Percentiles rank a stretch among this genome's conserved stretches.
phyloP scores from a whole-genome alignment of 164 flowering plant genomes.

The Chloranthus sessilifolius region DNA sequence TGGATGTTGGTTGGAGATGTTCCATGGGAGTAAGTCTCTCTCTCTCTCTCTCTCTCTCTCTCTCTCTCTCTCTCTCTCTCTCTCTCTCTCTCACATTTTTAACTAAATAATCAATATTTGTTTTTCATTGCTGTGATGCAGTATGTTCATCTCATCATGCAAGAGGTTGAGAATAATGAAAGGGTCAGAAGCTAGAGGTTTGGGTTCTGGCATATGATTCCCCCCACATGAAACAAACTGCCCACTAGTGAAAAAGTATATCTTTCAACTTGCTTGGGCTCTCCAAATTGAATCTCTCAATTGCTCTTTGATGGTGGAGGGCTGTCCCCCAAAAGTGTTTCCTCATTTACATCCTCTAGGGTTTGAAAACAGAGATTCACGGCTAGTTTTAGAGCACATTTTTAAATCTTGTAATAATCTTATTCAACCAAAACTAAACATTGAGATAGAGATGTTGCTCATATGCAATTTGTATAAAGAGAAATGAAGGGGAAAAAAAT shows the following conservation, averaged over 20 bases:
- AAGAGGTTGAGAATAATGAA: slow-evolving; percentile 82
- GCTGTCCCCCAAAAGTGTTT: not conserved
- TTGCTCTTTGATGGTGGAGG: not conserved
- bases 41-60: slow-evolving; percentile 10
- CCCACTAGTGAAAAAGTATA: slow-evolving; percentile 8
- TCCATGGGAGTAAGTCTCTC: slow-evolving; percentile 79
- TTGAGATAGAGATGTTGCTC: slow-evolving; percentile 10
- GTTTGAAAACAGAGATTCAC: slow-evolving; percentile 8
- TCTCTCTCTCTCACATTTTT: slow-evolving; percentile 9
- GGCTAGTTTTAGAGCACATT: slow-evolving; percentile 15
- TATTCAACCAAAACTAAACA: slow-evolving; percentile 16
- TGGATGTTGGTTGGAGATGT: slow-evolving; percentile 98
- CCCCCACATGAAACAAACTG: slow-evolving; percentile 3
- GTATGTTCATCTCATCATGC: slow-evolving; percentile 80
- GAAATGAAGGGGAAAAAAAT: no score
- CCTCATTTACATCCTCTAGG: slow-evolving; percentile 2
- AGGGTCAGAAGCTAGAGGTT: slow-evolving; percentile 69
- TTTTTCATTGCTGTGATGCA: slow-evolving; percentile 20
- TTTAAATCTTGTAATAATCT: slow-evolving; percentile 10
- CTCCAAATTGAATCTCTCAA: slow-evolving; percentile 20
- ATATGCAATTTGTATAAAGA: slow-evolving; percentile 20
- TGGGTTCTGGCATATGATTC: slow-evolving; percentile 44
- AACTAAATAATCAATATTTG: not conserved
- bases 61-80: slow-evolving; percentile 6
- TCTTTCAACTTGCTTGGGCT: slow-evolving; percentile 29